Evolutionary conservation across 2,329 filamentous ascomycete genomes (phyloP), one percentile per base, ranked within the genome.

Genomic region (Stachybotrys elegans): DNA sequence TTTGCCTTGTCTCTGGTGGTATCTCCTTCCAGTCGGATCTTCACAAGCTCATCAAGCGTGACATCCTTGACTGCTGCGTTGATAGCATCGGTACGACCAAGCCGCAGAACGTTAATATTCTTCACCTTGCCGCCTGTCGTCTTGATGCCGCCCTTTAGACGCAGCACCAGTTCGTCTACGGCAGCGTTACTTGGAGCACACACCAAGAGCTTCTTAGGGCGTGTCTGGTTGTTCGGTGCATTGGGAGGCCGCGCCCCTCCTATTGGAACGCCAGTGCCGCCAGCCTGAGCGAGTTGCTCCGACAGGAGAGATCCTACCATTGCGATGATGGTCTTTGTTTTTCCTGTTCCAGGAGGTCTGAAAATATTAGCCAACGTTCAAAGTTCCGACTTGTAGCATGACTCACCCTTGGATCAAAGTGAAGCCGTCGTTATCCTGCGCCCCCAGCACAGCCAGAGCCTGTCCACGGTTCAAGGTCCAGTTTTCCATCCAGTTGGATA

Each of bases 161-260:
- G 85, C 63, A 96, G 83, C 16, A 98, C 93, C 49, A 98, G 64
- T 63, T 98, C 93, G 61, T 98, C 93, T 6, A 98, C 93, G 23
- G 93, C 93, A 6, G 93, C 93, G 64, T 98, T 98, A 74, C 91
- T 97, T 13, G 93, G 93, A n/a, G 93, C 93, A 59, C 93, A 98
- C 20, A 98, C 88, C 21, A 98, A 77, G 21, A 98, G 74, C 64
- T 97, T 98, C 68, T 95, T 96, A 3, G 58, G 62, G 54, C 60
- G 58, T 42, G 56, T 54, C 50, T 61, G 63, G 52, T 53, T 54
- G 39, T 47, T 36, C 6, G 52, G 43, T 11, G 44, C 49, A 27
- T 57, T 54, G 21, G 43, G 45, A 4, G 61, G 59, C 16, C 62
- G 58, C 32, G 60, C 57, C 12, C 50, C 55, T 6, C 61, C 58